A percentile compares a stretch with the other conserved stretches of the same genome.
phyloP scores from a whole-genome alignment of 345 rosid species.

The Clausena lansium region DNA sequence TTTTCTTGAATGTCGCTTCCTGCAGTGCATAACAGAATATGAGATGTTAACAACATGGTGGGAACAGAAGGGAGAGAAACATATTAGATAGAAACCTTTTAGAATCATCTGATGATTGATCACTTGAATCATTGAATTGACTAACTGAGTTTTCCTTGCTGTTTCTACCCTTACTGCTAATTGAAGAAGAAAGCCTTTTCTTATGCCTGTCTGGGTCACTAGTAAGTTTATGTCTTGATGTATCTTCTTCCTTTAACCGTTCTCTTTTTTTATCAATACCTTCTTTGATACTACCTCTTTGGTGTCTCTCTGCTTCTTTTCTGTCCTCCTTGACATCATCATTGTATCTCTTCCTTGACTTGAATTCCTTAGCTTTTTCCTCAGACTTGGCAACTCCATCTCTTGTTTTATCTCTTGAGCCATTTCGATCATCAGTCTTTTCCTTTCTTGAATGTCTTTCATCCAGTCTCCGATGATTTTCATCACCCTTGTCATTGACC shows the following conservation, averaged over 20 bases:
- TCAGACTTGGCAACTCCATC: constrained; percentile 38
- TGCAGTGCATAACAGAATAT: constrained; percentile 32
- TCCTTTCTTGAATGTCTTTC: constrained; percentile 49
- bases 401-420: constrained; percentile 46
- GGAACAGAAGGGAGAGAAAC: constrained; percentile 9
- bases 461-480: constrained; percentile 35
- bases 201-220: constrained; percentile 61
- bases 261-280: constrained; percentile 47
- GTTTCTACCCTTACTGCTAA: constrained; percentile 48
- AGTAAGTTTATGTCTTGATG: constrained; percentile 39
- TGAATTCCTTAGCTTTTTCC: constrained; percentile 51
- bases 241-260: constrained; percentile 51
- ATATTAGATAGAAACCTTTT: constrained; percentile 45
- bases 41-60: constrained; percentile 14
- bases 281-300: constrained; percentile 48
- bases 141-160: constrained; percentile 39
- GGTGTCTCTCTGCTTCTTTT: constrained; percentile 53
- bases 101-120: constrained; percentile 74
- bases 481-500: constrained; percentile 36
- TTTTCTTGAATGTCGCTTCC: constrained; percentile 64
- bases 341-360: constrained; percentile 46
- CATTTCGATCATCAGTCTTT: constrained; percentile 44
- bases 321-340: constrained; percentile 49
- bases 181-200: constrained; percentile 66
- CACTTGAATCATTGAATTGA: constrained; percentile 45